Percentiles rank a stretch among this genome's conserved stretches.
These are phyloP conservation scores for Dictyostelium brefeldianum DNA, from an alignment of 78 protist species.

Conservation along the genomic window DNA sequence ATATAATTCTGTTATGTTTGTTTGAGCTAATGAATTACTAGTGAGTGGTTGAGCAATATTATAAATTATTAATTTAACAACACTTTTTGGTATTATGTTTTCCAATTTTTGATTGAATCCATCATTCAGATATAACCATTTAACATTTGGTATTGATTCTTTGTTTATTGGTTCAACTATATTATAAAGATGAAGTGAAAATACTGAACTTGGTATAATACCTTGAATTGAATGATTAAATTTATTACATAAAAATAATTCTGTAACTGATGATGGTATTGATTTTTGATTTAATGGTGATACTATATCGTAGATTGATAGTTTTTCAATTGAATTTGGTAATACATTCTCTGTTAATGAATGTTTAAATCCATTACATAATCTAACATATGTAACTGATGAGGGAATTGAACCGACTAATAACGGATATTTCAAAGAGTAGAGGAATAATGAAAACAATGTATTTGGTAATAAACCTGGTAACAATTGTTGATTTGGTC, in stretches of 20 bases:
- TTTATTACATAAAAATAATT: not conserved
- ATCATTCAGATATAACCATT: not conserved
- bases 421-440: not conserved
- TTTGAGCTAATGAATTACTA: no score
- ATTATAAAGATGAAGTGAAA: not conserved
- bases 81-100: no score
- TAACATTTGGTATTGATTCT: not conserved
- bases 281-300: not conserved
- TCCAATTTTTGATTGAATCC: not conserved
- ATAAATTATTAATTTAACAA: no score
- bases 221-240: not conserved
- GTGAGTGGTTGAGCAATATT: no score
- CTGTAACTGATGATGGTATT: not conserved
- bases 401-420: conserved; percentile 21
- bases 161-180: not conserved
- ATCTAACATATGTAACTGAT: conserved; percentile 14
- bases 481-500: not conserved
- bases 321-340: not conserved
- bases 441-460: not conserved
- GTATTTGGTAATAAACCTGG: not conserved
- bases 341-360: not conserved
- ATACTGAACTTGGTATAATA: not conserved
- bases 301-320: not conserved
- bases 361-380: conserved; percentile 13
- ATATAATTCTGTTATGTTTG: no score